phyloP scores from a whole-genome alignment of 139 green algal species.

The Volvox africanus region DNA sequence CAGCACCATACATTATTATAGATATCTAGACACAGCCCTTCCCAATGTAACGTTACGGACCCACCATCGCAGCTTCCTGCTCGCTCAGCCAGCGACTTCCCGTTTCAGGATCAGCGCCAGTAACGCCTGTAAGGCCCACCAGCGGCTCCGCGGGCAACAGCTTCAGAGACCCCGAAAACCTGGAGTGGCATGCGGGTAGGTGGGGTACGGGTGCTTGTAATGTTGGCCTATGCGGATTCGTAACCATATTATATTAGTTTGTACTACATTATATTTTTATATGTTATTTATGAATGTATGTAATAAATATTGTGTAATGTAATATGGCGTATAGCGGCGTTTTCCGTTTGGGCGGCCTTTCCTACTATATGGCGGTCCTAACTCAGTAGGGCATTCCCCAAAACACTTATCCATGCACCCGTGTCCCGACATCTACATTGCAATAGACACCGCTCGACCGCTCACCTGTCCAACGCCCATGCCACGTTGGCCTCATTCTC shows the following conservation, averaged over 20 bases:
- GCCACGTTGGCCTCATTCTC: constrained; percentile 95
- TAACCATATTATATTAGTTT: too few species aligned
- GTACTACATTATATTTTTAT: too few species aligned
- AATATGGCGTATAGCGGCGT: too few species aligned
- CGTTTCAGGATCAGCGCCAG: constrained; percentile 25
- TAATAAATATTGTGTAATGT: too few species aligned
- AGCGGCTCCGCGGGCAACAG: constrained; percentile 27
- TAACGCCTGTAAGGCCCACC: constrained; percentile 32
- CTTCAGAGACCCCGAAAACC: constrained; percentile 11
- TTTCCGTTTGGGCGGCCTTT: too few species aligned
- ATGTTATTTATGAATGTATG: too few species aligned
- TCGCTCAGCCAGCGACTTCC: constrained; percentile 27
- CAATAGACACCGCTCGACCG: neutral
- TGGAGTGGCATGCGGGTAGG: neutral
- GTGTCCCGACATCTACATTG: neutral
- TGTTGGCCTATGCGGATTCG: too few species aligned
- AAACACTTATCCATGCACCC: neutral
- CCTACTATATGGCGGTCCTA: too few species aligned
- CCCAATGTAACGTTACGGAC: neutral
- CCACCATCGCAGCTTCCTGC: constrained; percentile 22
- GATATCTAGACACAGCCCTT: too few species aligned
- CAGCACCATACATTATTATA: too few species aligned
- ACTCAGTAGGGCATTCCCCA: neutral
- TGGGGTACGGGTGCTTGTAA: neutral
- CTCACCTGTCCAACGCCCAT: constrained; percentile 80